Percentiles rank a stretch among this genome's conserved stretches.
These are phyloP conservation scores for Penicillium paradoxum DNA, from an alignment of 495 filamentous ascomycete genomes.

Conservation along the genomic window DNA sequence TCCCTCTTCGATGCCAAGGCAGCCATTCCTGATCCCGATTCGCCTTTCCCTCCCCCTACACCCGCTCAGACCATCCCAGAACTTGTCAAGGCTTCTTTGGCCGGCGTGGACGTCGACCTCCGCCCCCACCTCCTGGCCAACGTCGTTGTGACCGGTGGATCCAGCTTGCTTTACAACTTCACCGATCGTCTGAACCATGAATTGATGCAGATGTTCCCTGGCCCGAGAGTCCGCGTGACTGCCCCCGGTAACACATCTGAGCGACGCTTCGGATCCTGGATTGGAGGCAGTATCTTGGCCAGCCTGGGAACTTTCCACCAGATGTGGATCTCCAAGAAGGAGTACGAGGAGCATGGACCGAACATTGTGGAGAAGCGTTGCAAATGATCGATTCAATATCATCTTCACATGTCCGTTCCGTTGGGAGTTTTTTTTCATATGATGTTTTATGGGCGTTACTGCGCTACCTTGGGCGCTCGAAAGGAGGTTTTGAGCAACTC, in stretches of 20 bases:
- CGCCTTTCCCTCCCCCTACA: slow-evolving; percentile 46
- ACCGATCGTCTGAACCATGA: slow-evolving; percentile 84
- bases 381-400: slow-evolving; percentile 32
- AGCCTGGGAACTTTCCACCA: slow-evolving; percentile 99
- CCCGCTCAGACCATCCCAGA: slow-evolving; percentile 71
- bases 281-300: slow-evolving; percentile 92
- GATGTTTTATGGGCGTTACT: slow-evolving; percentile 8
- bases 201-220: slow-evolving; percentile 70
- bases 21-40: slow-evolving; percentile 39
- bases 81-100: slow-evolving; percentile 71
- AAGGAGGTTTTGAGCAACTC: slow-evolving; percentile 4
- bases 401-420: not conserved
- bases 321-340: slow-evolving; percentile 88
- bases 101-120: slow-evolving; percentile 80
- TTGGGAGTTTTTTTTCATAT: not conserved
- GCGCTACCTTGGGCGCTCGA: slow-evolving; percentile 7
- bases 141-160: slow-evolving; percentile 88
- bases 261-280: slow-evolving; percentile 86
- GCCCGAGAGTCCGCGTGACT: slow-evolving; percentile 74
- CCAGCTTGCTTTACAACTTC: slow-evolving; percentile 79
- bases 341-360: slow-evolving; percentile 55
- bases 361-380: slow-evolving; percentile 60
- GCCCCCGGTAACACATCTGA: slow-evolving; percentile 82
- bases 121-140: slow-evolving; percentile 77
- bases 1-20: slow-evolving; percentile 82